These are phyloP conservation scores for Fragaria nilgerrensis DNA, from an alignment of 306 rosid genomes.

Conservation along the genomic window DNA sequence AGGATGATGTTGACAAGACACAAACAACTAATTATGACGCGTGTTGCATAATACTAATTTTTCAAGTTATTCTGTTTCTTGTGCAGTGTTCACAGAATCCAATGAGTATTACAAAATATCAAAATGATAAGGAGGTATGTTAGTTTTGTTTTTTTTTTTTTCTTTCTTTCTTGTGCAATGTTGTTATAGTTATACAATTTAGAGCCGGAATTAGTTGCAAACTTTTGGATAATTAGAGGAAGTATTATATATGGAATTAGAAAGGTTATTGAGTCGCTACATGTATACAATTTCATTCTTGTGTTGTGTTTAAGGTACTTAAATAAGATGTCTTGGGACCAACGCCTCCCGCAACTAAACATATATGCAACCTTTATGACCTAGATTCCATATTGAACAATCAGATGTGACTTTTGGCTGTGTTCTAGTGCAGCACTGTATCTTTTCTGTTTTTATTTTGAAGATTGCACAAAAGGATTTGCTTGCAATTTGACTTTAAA, in stretches of 20 bases:
- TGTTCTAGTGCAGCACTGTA: background rate
- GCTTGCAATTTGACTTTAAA: background rate
- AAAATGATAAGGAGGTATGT: constrained; percentile 96
- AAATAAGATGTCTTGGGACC: background rate
- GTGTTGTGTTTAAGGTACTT: background rate
- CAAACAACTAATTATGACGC: background rate
- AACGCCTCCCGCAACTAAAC: background rate
- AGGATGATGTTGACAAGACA: constrained; percentile 1
- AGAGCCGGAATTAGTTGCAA: background rate
- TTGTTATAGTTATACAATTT: background rate
- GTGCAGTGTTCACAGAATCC: constrained; percentile 98
- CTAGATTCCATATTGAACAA: background rate
- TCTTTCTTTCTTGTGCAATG: background rate
- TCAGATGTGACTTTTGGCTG: background rate
- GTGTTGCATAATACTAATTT: background rate
- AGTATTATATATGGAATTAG: background rate
- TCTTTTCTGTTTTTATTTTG: background rate
- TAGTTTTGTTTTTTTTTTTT: background rate
- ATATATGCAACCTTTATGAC: background rate
- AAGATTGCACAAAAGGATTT: background rate
- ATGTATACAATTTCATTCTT: background rate
- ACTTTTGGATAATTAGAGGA: background rate
- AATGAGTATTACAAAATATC: constrained; percentile 79
- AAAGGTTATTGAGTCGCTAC: background rate
- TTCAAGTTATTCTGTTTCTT: constrained; percentile 32